Evolutionary conservation across 805 yeast species (phyloP).

Genomic region (Teunomyces lycoperdinae): DNA sequence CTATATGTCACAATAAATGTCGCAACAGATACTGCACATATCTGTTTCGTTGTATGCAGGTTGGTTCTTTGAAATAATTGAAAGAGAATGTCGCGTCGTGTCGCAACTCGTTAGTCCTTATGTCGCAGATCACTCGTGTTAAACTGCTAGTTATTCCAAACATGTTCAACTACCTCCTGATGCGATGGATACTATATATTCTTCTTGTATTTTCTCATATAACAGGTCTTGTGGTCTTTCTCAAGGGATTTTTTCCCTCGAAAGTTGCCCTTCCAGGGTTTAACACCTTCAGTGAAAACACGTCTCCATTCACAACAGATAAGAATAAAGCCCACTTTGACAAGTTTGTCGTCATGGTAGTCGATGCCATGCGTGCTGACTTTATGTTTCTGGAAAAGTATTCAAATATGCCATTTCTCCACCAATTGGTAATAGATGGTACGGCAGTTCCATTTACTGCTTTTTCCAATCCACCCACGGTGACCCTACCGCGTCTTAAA

Average conservation of each 20-base stretch:
- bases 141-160: background rate
- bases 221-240: slow-evolving; percentile 58
- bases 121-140: background rate
- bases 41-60: too few species aligned
- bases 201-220: slow-evolving; percentile 18
- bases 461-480: slow-evolving; percentile 92
- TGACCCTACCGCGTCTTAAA: slow-evolving; percentile 88
- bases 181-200: slow-evolving; percentile 15
- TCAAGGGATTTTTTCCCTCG: slow-evolving; percentile 89
- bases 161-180: slow-evolving; percentile 4
- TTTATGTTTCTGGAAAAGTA: slow-evolving; percentile 60
- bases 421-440: slow-evolving; percentile 60
- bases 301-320: slow-evolving; percentile 20
- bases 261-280: slow-evolving; percentile 70
- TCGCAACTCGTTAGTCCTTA: background rate
- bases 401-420: slow-evolving; percentile 69
- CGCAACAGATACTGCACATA: too few species aligned
- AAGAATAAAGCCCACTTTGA: slow-evolving; percentile 44
- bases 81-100: too few species aligned
- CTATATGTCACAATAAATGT: background rate
- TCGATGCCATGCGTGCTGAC: slow-evolving; percentile 92
- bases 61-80: too few species aligned
- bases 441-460: slow-evolving; percentile 87
- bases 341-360: slow-evolving; percentile 74
- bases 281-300: slow-evolving; percentile 27